A percentile compares a stretch with the other conserved stretches of the same genome.
Conservation (phyloP, 208 protist species). For the Crithidia mellificae region DNA sequence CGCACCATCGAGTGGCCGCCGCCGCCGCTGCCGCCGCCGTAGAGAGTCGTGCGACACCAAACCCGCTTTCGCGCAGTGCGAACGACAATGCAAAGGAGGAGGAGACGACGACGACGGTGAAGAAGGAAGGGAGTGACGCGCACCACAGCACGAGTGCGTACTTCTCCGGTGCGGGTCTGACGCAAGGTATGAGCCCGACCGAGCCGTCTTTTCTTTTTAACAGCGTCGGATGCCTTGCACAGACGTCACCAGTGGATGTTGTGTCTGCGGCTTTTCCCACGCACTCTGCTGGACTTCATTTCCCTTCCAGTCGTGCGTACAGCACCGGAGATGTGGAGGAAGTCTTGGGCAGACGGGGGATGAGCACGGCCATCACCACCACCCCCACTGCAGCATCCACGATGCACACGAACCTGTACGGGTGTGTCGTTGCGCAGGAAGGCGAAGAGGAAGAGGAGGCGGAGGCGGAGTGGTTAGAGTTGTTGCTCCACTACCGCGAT, state of each 20-base stretch:
- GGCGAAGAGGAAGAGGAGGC: conserved; percentile 3
- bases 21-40: background rate
- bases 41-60: too few relatives aligned
- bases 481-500: conserved; percentile 42
- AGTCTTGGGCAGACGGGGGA: too few relatives aligned
- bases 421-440: too few relatives aligned
- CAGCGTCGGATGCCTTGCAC: background rate
- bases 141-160: background rate
- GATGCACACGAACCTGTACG: too few relatives aligned
- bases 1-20: conserved; percentile 4
- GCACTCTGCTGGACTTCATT: too few relatives aligned
- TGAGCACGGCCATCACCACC: background rate
- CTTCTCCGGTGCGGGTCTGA: background rate
- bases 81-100: too few relatives aligned
- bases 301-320: background rate
- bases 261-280: background rate
- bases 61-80: too few relatives aligned
- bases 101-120: background rate
- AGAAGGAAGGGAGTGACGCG: too few relatives aligned
- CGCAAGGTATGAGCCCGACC: background rate
- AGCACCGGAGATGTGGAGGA: conserved; percentile 5
- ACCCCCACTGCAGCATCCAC: background rate
- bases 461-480: conserved; percentile 35
- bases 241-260: background rate
- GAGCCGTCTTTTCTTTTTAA: background rate